Evolutionary conservation across 2,329 filamentous ascomycete genomes (phyloP).

Genomic region (Sporothrix luriei): DNA sequence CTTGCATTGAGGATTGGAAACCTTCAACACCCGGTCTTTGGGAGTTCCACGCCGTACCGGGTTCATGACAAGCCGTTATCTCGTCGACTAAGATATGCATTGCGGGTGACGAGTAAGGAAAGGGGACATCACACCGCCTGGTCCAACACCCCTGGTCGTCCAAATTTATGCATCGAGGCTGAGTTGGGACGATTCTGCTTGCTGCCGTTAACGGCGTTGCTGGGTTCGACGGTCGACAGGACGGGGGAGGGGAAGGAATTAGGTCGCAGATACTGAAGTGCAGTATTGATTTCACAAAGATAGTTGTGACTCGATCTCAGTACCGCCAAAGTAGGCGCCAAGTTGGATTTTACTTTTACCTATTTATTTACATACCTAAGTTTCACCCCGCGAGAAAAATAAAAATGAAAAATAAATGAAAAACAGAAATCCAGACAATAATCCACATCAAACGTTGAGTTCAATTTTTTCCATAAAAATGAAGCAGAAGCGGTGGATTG

Average conservation of each 20-base stretch:
- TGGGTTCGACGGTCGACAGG: not conserved
- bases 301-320: no score
- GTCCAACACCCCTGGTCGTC: not conserved
- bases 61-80: not conserved
- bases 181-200: conserved; percentile 22
- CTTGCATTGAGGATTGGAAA: not conserved
- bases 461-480: no score
- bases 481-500: no score
- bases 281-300: not conserved
- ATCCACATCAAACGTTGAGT: no score
- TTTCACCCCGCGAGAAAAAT: no score
- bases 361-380: no score
- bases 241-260: not conserved
- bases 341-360: no score
- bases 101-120: not conserved
- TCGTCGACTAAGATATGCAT: not conserved
- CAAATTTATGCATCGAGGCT: conserved; percentile 21
- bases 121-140: not conserved
- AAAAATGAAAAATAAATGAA: no score
- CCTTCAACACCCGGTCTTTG: not conserved
- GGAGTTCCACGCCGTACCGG: not conserved
- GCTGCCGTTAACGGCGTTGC: not conserved
- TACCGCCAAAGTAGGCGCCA: no score
- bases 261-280: not conserved
- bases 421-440: no score